A percentile compares a stretch with the other conserved stretches of the same genome.
Conservation (phyloP, 352 stramenopile species). For the Elongisporangium anandrum region DNA sequence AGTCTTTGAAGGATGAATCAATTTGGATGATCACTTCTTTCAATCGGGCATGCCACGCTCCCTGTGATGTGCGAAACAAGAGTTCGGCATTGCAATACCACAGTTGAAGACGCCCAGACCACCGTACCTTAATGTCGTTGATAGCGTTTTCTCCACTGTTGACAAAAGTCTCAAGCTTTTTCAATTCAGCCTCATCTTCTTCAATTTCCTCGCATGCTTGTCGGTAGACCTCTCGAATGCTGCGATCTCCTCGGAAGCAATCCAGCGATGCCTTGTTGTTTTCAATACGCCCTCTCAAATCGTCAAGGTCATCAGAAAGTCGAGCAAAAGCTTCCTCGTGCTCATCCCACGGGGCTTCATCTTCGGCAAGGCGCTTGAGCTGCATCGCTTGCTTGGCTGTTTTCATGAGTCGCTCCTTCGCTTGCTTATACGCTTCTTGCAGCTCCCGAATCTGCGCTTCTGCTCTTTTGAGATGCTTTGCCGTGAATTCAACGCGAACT, state of each 20-base stretch:
- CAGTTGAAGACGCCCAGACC: not conserved
- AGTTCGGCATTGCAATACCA: too few species aligned
- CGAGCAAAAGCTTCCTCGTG: slow-evolving; percentile 57
- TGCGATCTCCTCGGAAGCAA: slow-evolving; percentile 76
- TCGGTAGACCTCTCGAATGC: slow-evolving; percentile 70
- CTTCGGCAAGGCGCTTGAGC: slow-evolving; percentile 59
- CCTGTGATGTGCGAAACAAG: slow-evolving; percentile 15
- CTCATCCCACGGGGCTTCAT: slow-evolving; percentile 57
- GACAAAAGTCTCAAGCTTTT: slow-evolving; percentile 58
- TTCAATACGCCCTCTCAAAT: slow-evolving; percentile 71
- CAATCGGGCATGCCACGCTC: slow-evolving; percentile 62
- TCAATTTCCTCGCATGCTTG: slow-evolving; percentile 60
- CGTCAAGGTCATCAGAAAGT: slow-evolving; percentile 73
- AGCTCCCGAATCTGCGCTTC: slow-evolving; percentile 46
- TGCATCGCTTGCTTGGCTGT: slow-evolving; percentile 62
- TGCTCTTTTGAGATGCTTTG: slow-evolving; percentile 51
- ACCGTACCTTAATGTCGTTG: slow-evolving; percentile 62
- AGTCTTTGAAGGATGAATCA: slow-evolving; percentile 77
- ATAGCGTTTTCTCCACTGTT: slow-evolving; percentile 61
- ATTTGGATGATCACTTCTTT: slow-evolving; percentile 76
- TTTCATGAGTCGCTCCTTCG: slow-evolving; percentile 63
- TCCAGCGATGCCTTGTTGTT: slow-evolving; percentile 81
- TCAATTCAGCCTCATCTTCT: slow-evolving; percentile 50
- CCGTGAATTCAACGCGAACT: slow-evolving; percentile 61
- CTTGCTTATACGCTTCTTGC: slow-evolving; percentile 48